These are phyloP conservation scores for Xanthoconium separans DNA, from an alignment of 1,284 basidiomycete genomes.

Conservation along the genomic window DNA sequence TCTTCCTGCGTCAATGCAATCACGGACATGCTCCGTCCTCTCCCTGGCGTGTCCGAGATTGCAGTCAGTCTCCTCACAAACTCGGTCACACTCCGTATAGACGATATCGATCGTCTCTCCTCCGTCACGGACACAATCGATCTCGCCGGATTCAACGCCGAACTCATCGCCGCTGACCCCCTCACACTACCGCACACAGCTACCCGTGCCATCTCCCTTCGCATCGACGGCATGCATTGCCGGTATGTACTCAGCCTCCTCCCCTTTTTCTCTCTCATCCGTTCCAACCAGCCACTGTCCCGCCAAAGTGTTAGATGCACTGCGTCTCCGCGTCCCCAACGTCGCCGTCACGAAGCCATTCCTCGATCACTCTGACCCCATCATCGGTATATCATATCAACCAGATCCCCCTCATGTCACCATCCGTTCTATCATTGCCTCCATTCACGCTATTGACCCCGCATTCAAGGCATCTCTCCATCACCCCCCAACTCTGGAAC, in stretches of 20 bases:
- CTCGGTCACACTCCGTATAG: slow-evolving; percentile 46
- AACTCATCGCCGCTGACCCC: slow-evolving; percentile 44
- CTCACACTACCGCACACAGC: slow-evolving; percentile 15
- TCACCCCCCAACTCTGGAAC: slow-evolving; percentile 58
- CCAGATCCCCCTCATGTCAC: slow-evolving; percentile 60
- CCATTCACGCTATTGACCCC: slow-evolving; percentile 41
- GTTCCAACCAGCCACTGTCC: slow-evolving; percentile 50
- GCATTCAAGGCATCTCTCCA: slow-evolving; percentile 47
- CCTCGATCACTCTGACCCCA: slow-evolving; percentile 41
- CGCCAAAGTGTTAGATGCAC: slow-evolving; percentile 45
- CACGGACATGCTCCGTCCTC: slow-evolving; percentile 41
- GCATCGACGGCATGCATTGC: slow-evolving; percentile 72
- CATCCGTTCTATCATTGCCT: slow-evolving; percentile 58
- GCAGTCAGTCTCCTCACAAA: slow-evolving; percentile 49
- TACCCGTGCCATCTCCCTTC: slow-evolving; percentile 54
- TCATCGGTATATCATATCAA: slow-evolving; percentile 56
- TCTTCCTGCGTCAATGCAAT: slow-evolving; percentile 49
- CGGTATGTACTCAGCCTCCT: slow-evolving; percentile 40
- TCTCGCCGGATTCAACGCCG: slow-evolving; percentile 59
- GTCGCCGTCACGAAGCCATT: slow-evolving; percentile 46
- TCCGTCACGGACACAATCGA: slow-evolving; percentile 47
- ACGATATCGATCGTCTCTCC: slow-evolving; percentile 33
- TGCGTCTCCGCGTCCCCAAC: slow-evolving; percentile 39
- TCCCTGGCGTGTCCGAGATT: slow-evolving; percentile 50
- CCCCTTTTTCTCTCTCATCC: slow-evolving; percentile 1